Percentiles rank a stretch among this genome's conserved stretches.
Conservation (phyloP, 2,329 filamentous ascomycete genomes). For the Arthroderma sp. region DNA sequence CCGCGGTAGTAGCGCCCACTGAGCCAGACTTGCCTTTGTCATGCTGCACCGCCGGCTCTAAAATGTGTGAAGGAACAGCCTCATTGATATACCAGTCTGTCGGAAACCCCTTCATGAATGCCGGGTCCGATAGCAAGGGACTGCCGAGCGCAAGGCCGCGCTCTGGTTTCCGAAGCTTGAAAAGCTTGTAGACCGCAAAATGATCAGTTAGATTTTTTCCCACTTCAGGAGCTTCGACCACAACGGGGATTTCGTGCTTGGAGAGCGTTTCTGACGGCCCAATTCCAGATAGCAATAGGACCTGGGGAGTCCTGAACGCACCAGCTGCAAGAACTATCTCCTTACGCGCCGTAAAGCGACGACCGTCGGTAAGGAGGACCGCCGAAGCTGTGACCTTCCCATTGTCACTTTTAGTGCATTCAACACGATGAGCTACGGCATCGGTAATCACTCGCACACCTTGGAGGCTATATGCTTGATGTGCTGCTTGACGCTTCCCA, state of each 20-base stretch:
- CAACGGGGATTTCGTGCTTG: slow-evolving; percentile 21
- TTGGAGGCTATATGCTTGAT: background rate
- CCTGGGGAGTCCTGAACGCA: slow-evolving; percentile 20
- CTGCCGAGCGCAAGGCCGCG: slow-evolving; percentile 25
- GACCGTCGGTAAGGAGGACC: slow-evolving; percentile 16
- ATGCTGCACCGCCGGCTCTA: slow-evolving; percentile 21
- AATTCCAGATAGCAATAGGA: slow-evolving; percentile 25
- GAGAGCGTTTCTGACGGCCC: slow-evolving; percentile 17
- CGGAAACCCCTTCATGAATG: slow-evolving; percentile 25
- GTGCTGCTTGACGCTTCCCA: background rate
- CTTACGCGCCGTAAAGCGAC: slow-evolving; percentile 13
- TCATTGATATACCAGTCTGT: slow-evolving; percentile 26
- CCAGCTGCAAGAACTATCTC: slow-evolving; percentile 24
- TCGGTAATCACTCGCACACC: background rate
- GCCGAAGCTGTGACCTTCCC: slow-evolving; percentile 23
- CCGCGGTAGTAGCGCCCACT: slow-evolving; percentile 5
- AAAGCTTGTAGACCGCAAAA: slow-evolving; percentile 17
- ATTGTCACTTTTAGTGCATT: slow-evolving; percentile 33
- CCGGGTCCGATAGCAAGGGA: slow-evolving; percentile 22
- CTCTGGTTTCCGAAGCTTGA: slow-evolving; percentile 21
- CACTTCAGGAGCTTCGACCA: slow-evolving; percentile 13
- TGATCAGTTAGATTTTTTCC: slow-evolving; percentile 18
- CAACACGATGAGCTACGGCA: slow-evolving; percentile 7
- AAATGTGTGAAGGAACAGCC: slow-evolving; percentile 16
- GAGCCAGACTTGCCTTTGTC: slow-evolving; percentile 15